Base-by-base conservation (phyloP, 2,329 filamentous ascomycete species). In the Epichloe coenophiala region DNA sequence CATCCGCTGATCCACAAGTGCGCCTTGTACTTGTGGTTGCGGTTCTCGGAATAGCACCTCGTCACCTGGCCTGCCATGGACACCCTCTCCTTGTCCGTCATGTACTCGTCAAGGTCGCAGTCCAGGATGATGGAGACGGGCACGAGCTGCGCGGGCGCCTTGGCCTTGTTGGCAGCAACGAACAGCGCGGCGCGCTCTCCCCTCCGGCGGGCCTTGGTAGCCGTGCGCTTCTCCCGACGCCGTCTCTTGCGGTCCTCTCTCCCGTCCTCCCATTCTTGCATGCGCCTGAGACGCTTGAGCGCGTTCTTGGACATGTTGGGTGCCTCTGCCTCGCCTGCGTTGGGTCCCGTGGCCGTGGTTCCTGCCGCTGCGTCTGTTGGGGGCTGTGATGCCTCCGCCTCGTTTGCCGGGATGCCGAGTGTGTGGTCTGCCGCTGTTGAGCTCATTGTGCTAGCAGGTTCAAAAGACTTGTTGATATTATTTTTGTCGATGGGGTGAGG, bases 91-190 rank as follows among this genome's bases (percentile, higher is more conserved):
- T 86, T 84, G 38, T 91, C 86, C 47, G 75, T 76, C 93, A 98
- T 98, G 61, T 90, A 78, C 41, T 86, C 74, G 65, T 98, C 90
- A 64, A 94, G 98, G 57, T 86, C 82, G 68, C 91, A 97, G 70
- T 98, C 93, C 55, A 98, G 71, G 53, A 98, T 74, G 57, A 98
- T 71, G 0, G 87, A 80, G 21, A 97, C 71, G 2, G 90, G 89
- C 0, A 94, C 76, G 51, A 81, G 77, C 46, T 73, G 70, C 42
- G 68, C 60, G 41, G 59, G 60, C 45, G 62, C 63, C 54, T 64
- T 69, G 62, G 62, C 63, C 54, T 64, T 69, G 62, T 63, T 64
- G 51, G 63, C 62, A 36, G 5, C 17, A 17, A 17, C 21, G 0
- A 61, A 56, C 15, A 60, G 49, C 42, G 69, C 71, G 35, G 73